These are phyloP conservation scores for Termitomyces sp. DNA, from an alignment of 768 basidiomycete species.

Conservation along the genomic window DNA sequence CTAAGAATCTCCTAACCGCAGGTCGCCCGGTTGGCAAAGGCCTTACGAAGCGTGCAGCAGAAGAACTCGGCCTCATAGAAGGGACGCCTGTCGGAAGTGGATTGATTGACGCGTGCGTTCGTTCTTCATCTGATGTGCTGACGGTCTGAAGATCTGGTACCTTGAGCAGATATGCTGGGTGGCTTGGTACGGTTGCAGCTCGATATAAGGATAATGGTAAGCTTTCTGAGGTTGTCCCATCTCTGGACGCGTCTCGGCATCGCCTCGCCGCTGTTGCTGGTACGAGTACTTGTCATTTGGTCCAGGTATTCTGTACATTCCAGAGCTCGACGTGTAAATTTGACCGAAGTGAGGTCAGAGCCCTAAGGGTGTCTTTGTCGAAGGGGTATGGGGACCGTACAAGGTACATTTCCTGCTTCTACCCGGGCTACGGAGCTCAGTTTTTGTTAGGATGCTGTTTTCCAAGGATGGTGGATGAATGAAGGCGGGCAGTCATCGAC, in stretches of 20 bases:
- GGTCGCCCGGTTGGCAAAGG: conserved; percentile 84
- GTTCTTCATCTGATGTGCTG: not conserved
- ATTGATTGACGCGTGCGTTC: conserved; percentile 85
- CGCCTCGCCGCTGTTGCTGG: conserved; percentile 92
- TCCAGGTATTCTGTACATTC: conserved; percentile 49
- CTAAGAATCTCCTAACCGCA: conserved; percentile 69
- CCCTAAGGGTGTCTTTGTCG: conserved; percentile 76
- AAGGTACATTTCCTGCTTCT: conserved; percentile 35
- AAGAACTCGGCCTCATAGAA: conserved; percentile 76
- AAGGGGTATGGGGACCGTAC: conserved; percentile 92
- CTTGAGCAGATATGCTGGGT: conserved; percentile 75
- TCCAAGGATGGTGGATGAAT: conserved; percentile 99
- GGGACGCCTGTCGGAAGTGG: conserved; percentile 93
- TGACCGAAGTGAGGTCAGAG: conserved; percentile 39
- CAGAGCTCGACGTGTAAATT: not conserved
- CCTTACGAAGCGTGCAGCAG: conserved; percentile 70
- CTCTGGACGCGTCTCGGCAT: conserved; percentile 70
- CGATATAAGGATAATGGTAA: conserved; percentile 50
- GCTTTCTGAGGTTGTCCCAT: conserved; percentile 46
- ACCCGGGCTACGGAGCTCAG: not conserved
- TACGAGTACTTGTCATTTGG: conserved; percentile 93
- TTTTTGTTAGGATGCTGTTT: conserved; percentile 67
- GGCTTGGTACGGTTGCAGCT: conserved; percentile 94
- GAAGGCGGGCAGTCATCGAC: conserved; percentile 99
- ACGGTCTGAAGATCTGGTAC: not conserved